Evolutionary conservation across 2,329 filamentous ascomycete genomes (phyloP), one percentile per base, ranked within the genome.

Genomic region (Chaetomium globosum): DNA sequence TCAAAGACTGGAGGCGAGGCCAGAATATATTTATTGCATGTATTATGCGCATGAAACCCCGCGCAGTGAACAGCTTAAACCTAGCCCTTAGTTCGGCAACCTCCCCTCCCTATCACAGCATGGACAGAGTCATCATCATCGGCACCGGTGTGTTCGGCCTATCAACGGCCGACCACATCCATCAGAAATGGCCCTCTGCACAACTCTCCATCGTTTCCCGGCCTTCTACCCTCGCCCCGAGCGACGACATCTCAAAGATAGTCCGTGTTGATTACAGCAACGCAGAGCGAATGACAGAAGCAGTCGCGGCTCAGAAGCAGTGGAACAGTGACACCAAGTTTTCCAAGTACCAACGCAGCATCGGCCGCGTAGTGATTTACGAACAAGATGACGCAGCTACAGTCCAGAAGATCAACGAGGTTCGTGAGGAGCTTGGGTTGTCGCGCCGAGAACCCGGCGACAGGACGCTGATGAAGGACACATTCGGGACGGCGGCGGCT

Each of bases 181-280:
- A 8, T 58, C 36, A 48, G 55, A 58, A 19, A 58, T 58, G 36
- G 55, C 39, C 36, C 36, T 21, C 16, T n/a, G 5, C 36, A 30
- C 10, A 28, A 39, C 30, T 59, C 16, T 59, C 43, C 3, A 19
- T 59, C n/a, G 21, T 52, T 39, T 59, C 57, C 10, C 48, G 19
- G 12, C 57, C 26, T 3, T 59, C 57, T 4, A 30, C 21, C 26
- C 26, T 59, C 10, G 57, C 57, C 8, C 57, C 57, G 23, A 33
- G 28, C 46, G 21, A 59, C 8, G 57, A 59, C 23, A 33, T 33
- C 5, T 59, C 57, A 28, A 59, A 59, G 21, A 59, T 59, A 23
- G 46, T 59, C 16, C 57, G 57, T 31, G 46, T 39, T 21, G 57
- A 59, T 36, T 59, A 59, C 57, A 39, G 8, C 26, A 59, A 51